These are phyloP conservation scores for Ganoderma lucidum DNA, from an alignment of 1,284 basidiomycete genomes.

Conservation along the genomic window DNA sequence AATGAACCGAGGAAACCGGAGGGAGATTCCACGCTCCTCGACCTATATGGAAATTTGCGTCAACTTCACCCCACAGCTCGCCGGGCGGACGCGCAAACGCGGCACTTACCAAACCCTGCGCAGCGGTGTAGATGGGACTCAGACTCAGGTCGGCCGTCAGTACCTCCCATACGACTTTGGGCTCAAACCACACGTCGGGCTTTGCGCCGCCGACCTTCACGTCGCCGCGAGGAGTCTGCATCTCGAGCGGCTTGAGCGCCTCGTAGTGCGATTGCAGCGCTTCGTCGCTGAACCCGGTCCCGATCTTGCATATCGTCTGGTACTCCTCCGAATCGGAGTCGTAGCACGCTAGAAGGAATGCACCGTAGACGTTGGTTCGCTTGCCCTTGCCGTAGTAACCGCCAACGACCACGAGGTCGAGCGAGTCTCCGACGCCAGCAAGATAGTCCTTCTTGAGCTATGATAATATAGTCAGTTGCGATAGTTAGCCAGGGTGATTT, in stretches of 20 bases:
- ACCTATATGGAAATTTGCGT: conserved; percentile 54
- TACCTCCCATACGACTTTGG: conserved; percentile 97
- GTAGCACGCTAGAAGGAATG: conserved; percentile 95
- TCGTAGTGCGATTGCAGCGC: conserved; percentile 85
- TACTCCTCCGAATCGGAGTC: conserved; percentile 91
- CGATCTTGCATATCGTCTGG: conserved; percentile 99
- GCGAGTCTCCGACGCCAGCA: conserved; percentile 96
- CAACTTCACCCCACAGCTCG: conserved; percentile 7
- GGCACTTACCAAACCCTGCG: conserved; percentile 86
- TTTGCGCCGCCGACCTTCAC: conserved; percentile 90
- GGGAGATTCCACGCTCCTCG: conserved; percentile 89
- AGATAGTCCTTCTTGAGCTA: conserved; percentile 98
- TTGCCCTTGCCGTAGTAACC: conserved; percentile 98
- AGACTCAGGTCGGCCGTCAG: conserved; percentile 96
- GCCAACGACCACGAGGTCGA: conserved; percentile 97
- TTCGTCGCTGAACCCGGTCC: conserved; percentile 98
- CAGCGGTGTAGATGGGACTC: conserved; percentile 97
- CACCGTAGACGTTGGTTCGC: conserved; percentile 95
- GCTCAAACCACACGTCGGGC: conserved; percentile 96
- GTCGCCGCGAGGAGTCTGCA: conserved; percentile 73
- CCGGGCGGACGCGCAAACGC: not conserved
- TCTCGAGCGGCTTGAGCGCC: conserved; percentile 83
- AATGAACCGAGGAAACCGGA: conserved; percentile 96
- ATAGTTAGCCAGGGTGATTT: too few species aligned
- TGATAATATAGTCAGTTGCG: not conserved